Base-by-base conservation (phyloP, 495 filamentous ascomycete genomes). In the Penicillium atrosanguineum region DNA sequence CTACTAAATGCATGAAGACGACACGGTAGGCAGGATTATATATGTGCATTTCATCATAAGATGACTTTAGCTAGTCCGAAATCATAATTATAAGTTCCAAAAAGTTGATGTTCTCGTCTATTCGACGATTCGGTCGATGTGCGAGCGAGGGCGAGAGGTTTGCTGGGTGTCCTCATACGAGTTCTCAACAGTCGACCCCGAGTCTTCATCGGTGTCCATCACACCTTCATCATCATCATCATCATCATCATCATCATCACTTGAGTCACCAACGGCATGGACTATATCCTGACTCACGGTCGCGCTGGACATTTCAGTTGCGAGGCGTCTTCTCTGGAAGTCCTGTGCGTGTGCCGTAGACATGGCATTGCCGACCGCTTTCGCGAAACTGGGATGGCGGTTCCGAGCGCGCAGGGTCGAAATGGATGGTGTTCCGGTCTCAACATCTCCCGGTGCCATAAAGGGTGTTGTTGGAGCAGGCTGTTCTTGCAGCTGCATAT, bases 331-430 rank as follows among this genome's bases (percentile, higher is more conserved):
- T 65, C 88, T 81, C 72, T 94, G 86, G 67, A 95, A 97, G 66
- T 97, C 91, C 60, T 94, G 87, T 34, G 83, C 85, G 57, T 97
- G 91, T 9, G 91, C 91, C 8, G 31, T 34, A 34, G 31, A 34
- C 31, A 34, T 34, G 31, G 31, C 31, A 34, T 34, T 34, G 8
- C 31, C 31, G 9, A 34, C 31, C 31, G 31, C 66, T 14, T 82
- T 68, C 7, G 68, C 65, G 12, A 59, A 62, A 0, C 60, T 59
- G 0, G 60, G 59, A 8, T 63, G 70, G 41, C 67, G 56, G 48
- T 63, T 51, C 45, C 70, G 60, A 7, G 65, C 41, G 1, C 53
- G 59, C 20, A 53, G 34, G 14, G 63, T 67, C 0, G 73, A 63
- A 3, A 45, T 53, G 0, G 63, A 48, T 5, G 71, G 59, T 6